Evolutionary conservation across 176 grass and related monocot species (phyloP).

Genomic region (Tuctoria greenei): DNA sequence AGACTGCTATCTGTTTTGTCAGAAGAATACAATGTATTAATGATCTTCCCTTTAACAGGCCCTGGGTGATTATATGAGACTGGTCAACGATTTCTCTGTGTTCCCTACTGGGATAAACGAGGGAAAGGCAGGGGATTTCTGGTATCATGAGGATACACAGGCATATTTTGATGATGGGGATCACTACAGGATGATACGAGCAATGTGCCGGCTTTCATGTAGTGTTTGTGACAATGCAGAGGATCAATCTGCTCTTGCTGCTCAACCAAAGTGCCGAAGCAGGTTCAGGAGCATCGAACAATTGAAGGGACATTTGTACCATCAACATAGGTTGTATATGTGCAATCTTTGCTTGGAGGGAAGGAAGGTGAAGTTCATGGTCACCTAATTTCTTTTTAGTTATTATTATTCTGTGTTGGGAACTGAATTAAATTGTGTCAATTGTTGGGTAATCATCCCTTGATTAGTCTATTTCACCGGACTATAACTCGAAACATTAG

Average conservation of each 20-base stretch:
- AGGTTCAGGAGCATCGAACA: slow-evolving; percentile 89
- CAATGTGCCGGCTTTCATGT: slow-evolving; percentile 98
- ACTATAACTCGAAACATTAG: slow-evolving; percentile 10
- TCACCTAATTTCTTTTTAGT: slow-evolving; percentile 1
- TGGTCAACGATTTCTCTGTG: slow-evolving; percentile 74
- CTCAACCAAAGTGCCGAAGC: slow-evolving; percentile 59
- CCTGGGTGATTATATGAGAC: slow-evolving; percentile 82
- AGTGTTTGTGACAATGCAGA: slow-evolving; percentile 80
- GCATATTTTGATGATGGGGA: slow-evolving; percentile 82
- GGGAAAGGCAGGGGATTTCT: slow-evolving; percentile 73
- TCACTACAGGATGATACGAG: slow-evolving; percentile 87
- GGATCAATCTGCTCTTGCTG: slow-evolving; percentile 47
- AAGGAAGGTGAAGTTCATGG: slow-evolving; percentile 67
- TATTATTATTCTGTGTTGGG: background rate
- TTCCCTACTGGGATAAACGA: slow-evolving; percentile 47
- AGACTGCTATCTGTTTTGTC: background rate
- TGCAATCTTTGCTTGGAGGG: slow-evolving; percentile 93
- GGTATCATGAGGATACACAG: slow-evolving; percentile 92
- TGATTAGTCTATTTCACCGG: background rate
- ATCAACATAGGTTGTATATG: slow-evolving; percentile 73
- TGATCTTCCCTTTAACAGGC: slow-evolving; percentile 47
- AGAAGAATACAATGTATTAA: background rate
- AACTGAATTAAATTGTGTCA: background rate
- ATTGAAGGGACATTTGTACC: slow-evolving; percentile 85
- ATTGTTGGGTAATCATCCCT: background rate